phyloP scores from a whole-genome alignment of 1,284 basidiomycete species.

The Leucoagaricus sp. region DNA sequence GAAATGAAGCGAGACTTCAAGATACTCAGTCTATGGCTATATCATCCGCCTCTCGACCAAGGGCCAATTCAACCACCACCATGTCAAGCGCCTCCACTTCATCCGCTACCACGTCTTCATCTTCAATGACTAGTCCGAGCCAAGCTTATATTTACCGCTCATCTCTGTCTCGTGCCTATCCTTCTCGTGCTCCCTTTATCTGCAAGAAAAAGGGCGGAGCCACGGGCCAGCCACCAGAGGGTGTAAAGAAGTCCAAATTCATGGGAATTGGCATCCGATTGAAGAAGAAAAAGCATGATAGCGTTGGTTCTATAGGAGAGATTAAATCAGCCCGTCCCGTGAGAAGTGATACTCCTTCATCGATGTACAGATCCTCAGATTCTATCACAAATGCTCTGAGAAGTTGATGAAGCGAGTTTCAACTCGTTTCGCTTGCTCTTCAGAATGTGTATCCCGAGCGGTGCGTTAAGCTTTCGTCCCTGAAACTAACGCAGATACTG shows the following conservation, averaged over 20 bases:
- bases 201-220: not conserved
- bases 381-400: no score
- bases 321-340: not conserved
- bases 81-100: not conserved
- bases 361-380: not conserved
- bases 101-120: slow-evolving; percentile 1
- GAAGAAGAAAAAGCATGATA: slow-evolving; percentile 24
- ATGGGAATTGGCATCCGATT: slow-evolving; percentile 23
- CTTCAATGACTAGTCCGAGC: not conserved
- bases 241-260: slow-evolving; percentile 18
- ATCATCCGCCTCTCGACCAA: not conserved
- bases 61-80: not conserved
- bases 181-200: slow-evolving; percentile 13
- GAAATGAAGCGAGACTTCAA: not conserved
- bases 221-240: not conserved
- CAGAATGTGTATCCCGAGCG: no score
- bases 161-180: slow-evolving; percentile 29
- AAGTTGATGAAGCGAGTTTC: no score
- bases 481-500: no score
- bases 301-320: not conserved
- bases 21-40: not conserved
- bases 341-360: not conserved
- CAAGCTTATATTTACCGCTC: slow-evolving; percentile 25
- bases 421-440: no score
- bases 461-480: no score